Conservation (phyloP, 2,329 filamentous ascomycete genomes). For the Aureobasidium uvarum region DNA sequence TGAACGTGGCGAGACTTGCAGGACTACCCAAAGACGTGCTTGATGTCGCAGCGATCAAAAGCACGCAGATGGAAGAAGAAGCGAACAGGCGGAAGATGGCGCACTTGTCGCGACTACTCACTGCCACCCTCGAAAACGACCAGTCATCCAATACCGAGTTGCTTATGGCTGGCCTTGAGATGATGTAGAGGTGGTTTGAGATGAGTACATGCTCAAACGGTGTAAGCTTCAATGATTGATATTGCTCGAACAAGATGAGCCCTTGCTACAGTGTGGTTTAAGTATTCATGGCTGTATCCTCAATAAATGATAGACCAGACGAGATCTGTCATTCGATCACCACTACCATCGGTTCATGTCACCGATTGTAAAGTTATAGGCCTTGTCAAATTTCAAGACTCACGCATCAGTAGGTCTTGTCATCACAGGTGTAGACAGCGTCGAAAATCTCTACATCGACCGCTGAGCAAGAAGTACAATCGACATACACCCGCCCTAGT, state of each 20-base stretch:
- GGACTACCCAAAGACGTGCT: slow-evolving; percentile 74
- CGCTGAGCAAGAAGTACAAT: no score
- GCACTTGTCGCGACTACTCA: slow-evolving; percentile 35
- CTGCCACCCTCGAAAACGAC: slow-evolving; percentile 31
- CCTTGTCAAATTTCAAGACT: background rate
- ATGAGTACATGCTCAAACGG: background rate
- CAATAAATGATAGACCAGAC: background rate
- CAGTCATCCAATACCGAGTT: slow-evolving; percentile 39
- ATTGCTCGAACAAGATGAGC: background rate
- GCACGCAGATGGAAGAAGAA: slow-evolving; percentile 72
- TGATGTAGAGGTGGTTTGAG: slow-evolving; percentile 34
- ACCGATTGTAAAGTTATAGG: background rate
- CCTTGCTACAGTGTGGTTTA: background rate
- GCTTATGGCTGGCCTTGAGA: slow-evolving; percentile 46
- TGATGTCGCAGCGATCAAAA: slow-evolving; percentile 76
- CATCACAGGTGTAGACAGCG: background rate
- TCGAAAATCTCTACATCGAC: no score
- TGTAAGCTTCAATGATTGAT: background rate
- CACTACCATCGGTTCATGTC: background rate
- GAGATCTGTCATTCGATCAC: background rate
- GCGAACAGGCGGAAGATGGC: slow-evolving; percentile 63
- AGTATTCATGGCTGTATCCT: background rate
- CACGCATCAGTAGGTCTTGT: background rate
- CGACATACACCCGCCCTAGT: no score
- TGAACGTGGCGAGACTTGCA: slow-evolving; percentile 88